Evolutionary conservation across 345 rosid genomes (phyloP), one percentile per base, ranked within the genome.

Genomic region (Gossypium turneri): DNA sequence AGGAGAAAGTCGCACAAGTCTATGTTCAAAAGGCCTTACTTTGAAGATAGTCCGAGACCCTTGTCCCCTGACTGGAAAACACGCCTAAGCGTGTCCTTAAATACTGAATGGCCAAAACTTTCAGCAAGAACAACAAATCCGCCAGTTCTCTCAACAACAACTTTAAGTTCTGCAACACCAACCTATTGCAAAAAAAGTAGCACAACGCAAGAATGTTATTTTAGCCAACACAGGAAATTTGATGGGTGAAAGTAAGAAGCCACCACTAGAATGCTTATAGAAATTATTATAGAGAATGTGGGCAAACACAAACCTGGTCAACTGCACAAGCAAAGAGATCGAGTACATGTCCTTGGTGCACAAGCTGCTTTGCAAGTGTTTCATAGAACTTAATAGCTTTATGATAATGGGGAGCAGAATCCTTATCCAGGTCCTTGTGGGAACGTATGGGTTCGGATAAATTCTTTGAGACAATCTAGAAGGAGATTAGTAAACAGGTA

Each of bases 71-170:
- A 88, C 77, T 82, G 94, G 77, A 93, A 93, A 51, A 95, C 85
- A 9, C 82, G 94, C 77, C 80, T 90, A 53, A 95, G 89, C 66
- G 99, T 93, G 76, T 93, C 91, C 85, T 83, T 93, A 79, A 91
- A 93, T 57, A 95, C 98, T 25, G 96, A 84, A 79, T 93, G 98
- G 72, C 96, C 98, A 87, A 95, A 95, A 85, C 99, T 95, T 85
- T 95, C 99, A 60, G 99, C 92, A 82, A 95, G 99, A 84, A 93
- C 97, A 62, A 95, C 93, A 79, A 93, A 88, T 15, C 99, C 99
- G 66, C 99, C 98, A 24, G 98, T 91, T 86, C 84, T 86, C 82
- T 95, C 99, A 63, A 95, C 88, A 29, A 93, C 93, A 80, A 95
- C 91, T 91, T 87, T 93, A 64, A 95, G 87, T 86, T 95, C 99